Evolutionary conservation across 179 eudicot species (phyloP), one percentile per base, ranked within the genome.

Genomic region (Pouteria campechiana): DNA sequence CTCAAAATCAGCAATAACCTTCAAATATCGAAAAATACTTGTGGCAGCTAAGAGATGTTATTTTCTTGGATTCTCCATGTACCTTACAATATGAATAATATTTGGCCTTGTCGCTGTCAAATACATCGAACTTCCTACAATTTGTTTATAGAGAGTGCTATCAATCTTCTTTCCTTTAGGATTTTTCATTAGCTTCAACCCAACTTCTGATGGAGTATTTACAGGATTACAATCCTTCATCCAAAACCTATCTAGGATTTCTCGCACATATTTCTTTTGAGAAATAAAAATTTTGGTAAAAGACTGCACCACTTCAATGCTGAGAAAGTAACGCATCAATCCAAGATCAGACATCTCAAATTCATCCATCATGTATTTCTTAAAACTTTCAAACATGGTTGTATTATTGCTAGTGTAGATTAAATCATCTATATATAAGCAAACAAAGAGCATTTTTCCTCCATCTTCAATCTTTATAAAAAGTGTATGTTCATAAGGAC

Each of bases 331-430:
- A 4, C 23, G 27, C 40, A 32, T 47, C 19, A 6, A 32, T 3
- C 52, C 52, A 32, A 38, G 43, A 38, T 48, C 42, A 24, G 21
- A 3, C 54, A 48, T 48, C 3, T 48, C 43, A 25, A 22, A 48
- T 24, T 34, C 54, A 11, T 14, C 8, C 33, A 34, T 48, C 54
- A 36, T 48, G 3, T 17, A 32, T 13, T 12, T 32, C 24, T 47
- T 47, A 8, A 47, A 33, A 3, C 34, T 15, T 2, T 20, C 29
- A 32, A 47, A 21, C 52, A 33, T 47, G 23, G 2, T 19, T 1
- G 7, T 4, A 47, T 21, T 17, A 48, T 48, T 48, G 3, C 54
- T 23, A 1, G 43, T 48, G 27, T 5, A 48, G 1, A 48, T 35
- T 15, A 48, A 33, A 48, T 48, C 43, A 16, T 48, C 54, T 4